Evolutionary conservation across 169 alveolate genomes (phyloP).

Genomic region (Eimeria sp.): DNA sequence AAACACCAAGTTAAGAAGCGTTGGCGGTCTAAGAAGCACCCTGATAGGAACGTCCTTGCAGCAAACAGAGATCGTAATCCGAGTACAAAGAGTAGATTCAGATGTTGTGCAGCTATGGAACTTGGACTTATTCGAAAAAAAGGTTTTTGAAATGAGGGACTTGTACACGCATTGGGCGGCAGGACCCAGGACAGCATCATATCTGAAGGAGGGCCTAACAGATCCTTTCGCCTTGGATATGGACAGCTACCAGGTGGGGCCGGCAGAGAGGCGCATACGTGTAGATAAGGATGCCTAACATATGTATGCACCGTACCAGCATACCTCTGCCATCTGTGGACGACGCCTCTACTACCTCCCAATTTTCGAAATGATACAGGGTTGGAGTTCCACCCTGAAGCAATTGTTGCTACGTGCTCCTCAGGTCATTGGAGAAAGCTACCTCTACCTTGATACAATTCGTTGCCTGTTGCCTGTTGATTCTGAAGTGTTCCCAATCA

Average conservation of each 20-base stretch:
- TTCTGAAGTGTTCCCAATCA: constrained; percentile 65
- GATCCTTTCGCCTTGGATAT: constrained; percentile 79
- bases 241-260: constrained; percentile 78
- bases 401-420: not conserved
- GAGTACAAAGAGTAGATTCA: constrained; percentile 77
- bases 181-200: constrained; percentile 17
- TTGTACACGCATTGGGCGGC: constrained; percentile 57
- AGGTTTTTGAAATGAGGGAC: constrained; percentile 80
- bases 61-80: constrained; percentile 76
- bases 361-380: not conserved
- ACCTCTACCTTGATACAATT: constrained; percentile 65
- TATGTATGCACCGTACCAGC: not conserved
- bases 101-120: constrained; percentile 79
- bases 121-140: constrained; percentile 74
- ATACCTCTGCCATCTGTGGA: not conserved
- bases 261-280: not conserved
- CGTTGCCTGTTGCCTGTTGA: constrained; percentile 66
- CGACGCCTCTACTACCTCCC: not conserved
- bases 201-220: constrained; percentile 18
- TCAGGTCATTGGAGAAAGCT: constrained; percentile 77
- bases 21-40: constrained; percentile 23
- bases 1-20: constrained; percentile 22
- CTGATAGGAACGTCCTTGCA: constrained; percentile 60
- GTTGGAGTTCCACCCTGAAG: not conserved
- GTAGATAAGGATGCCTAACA: not conserved